Evolutionary conservation across 2,329 filamentous ascomycete species (phyloP), one percentile per base, ranked within the genome.

Genomic region (Fusarium odoratissimum): DNA sequence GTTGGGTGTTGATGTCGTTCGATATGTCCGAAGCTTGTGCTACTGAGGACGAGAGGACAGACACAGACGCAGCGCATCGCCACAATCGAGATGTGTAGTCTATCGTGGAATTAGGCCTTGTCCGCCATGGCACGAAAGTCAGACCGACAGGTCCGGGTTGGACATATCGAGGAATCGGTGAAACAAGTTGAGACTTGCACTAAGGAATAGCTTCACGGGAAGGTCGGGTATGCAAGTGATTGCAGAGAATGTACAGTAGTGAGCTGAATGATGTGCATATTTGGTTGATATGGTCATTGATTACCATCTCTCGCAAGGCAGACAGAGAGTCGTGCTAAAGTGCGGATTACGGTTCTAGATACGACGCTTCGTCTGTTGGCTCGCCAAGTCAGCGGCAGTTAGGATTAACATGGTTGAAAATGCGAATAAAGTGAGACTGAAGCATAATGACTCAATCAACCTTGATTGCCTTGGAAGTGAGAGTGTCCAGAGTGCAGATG

Each of bases 1-100:
- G 49, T 73, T 74, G 59, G 71, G 71, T 58, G 55, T 71, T 59
- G 40, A 72, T 60, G 48, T 48, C 38, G 44, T 33, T 55, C 13
- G 44, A 60, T 57, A 48, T 49, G 30, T 60, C 49, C 35, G 49
- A 45, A 35, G 60, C 37, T 46, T 64, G 67, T 73, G 59, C 45
- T 51, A 68, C 66, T 38, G 46, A 16, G 40, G 49, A 30, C 38
- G 45, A 52, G 49, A 58, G 23, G 51, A 67, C 70, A 55, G 33
- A 25, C 55, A 55, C 65, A 54, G 23, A 51, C n/a, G 12, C 48
- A n/a, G 35, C 58, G n/a, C 51, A 31, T 73, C 28, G 70, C 66
- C 66, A 71, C 70, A 56, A 54, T 60, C 63, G 37, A 68, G 28
- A 46, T 62, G 38, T 52, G 9, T 21, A 62, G 30, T 60, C 11